A percentile compares a stretch with the other conserved stretches of the same genome.
phyloP scores from a whole-genome alignment of 2,329 filamentous ascomycete species.

The Didymella pinodella region DNA sequence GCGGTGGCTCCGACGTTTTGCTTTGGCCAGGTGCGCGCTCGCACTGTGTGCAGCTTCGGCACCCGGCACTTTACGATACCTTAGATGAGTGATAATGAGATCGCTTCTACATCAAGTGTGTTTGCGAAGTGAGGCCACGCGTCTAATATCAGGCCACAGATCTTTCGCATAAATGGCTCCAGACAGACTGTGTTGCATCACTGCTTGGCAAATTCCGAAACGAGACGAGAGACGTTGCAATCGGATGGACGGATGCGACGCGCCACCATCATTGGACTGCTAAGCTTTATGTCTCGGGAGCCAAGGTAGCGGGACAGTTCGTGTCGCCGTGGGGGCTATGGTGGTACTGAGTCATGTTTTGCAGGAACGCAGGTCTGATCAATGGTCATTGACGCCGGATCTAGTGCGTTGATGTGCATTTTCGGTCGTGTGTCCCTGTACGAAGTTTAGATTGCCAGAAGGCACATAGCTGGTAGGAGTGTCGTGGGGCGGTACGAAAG shows the following conservation, averaged over 20 bases:
- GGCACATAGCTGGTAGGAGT: not conserved
- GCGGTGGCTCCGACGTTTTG: not conserved
- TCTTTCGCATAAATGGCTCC: slow-evolving; percentile 3
- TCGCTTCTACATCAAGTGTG: not conserved
- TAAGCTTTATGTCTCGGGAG: slow-evolving; percentile 18
- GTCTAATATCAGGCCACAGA: slow-evolving; percentile 8
- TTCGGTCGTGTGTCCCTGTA: no score
- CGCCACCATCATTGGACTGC: slow-evolving; percentile 8
- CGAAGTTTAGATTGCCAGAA: not conserved
- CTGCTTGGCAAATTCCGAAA: slow-evolving; percentile 3
- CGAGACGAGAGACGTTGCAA: slow-evolving; percentile 2
- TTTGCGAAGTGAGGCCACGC: slow-evolving; percentile 1
- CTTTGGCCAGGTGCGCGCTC: slow-evolving; percentile 1
- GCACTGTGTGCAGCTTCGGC: slow-evolving; percentile 14
- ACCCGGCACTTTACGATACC: slow-evolving; percentile 14
- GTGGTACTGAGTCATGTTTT: not conserved
- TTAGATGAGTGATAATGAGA: slow-evolving; percentile 3
- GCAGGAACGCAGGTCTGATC: not conserved
- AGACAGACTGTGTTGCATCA: slow-evolving; percentile 2
- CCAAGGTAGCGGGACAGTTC: slow-evolving; percentile 3
- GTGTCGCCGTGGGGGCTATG: not conserved
- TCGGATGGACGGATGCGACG: not conserved
- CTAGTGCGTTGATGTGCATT: not conserved
- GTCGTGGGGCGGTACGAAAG: not conserved
- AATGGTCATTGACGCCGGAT: not conserved